A percentile compares a stretch with the other conserved stretches of the same genome.
phyloP scores from a whole-genome alignment of 2,329 filamentous ascomycete species.

The Zymoseptoria pseudotritici region DNA sequence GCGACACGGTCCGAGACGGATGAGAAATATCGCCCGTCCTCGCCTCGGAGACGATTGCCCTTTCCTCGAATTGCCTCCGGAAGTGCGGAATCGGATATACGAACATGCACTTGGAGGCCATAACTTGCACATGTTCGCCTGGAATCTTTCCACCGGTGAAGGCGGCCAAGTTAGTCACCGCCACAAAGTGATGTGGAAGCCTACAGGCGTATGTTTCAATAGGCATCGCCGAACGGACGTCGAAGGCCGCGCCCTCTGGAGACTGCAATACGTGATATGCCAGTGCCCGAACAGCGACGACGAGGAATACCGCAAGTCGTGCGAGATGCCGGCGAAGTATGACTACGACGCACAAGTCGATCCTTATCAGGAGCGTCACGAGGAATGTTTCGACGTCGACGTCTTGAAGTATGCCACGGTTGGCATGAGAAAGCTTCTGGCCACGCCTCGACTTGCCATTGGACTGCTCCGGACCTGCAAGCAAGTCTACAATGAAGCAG shows the following conservation, averaged over 20 bases:
- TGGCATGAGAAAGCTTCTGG: neutral
- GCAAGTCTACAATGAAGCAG: constrained; percentile 8
- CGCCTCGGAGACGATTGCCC: neutral
- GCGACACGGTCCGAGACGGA: neutral
- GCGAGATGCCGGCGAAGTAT: neutral
- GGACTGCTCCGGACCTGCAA: constrained; percentile 4
- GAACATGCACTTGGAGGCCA: neutral
- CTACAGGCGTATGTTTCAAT: neutral
- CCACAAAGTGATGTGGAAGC: neutral
- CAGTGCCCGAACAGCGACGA: constrained; percentile 1
- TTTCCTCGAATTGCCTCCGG: neutral
- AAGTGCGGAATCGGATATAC: neutral
- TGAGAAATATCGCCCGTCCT: neutral
- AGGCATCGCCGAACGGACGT: neutral
- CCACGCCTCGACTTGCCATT: neutral
- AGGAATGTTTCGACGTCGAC: neutral
- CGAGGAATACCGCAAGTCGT: neutral
- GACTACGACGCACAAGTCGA: neutral
- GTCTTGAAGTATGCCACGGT: neutral
- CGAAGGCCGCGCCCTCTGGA: neutral
- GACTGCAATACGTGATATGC: neutral
- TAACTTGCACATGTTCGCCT: neutral
- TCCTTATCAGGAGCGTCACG: neutral
- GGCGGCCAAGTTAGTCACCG: neutral
- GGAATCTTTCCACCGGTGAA: neutral